These are phyloP conservation scores for Trichoderma sp. DNA, from an alignment of 2,329 filamentous ascomycete species.

Conservation along the genomic window DNA sequence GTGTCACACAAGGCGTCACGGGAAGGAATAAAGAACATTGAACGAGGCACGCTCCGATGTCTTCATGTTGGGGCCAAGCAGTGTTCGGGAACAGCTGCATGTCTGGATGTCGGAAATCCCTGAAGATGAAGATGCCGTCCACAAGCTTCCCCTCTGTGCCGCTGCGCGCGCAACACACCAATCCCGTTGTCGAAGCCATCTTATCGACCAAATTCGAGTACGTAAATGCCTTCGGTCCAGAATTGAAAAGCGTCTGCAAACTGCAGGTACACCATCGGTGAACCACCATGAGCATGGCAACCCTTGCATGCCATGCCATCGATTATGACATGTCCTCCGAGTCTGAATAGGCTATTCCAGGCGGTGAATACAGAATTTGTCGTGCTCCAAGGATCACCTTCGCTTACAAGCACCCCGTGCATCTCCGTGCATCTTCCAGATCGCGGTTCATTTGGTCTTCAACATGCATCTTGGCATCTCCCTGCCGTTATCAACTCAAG, in stretches of 20 bases:
- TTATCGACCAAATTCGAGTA: background rate
- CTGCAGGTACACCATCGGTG: slow-evolving; percentile 10
- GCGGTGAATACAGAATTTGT: slow-evolving; percentile 12
- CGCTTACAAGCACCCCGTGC: background rate
- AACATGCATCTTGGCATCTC: slow-evolving; percentile 1
- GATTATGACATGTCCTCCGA: background rate
- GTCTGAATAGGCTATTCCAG: background rate
- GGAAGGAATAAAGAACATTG: background rate
- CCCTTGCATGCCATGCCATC: background rate
- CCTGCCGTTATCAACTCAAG: background rate
- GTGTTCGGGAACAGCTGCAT: background rate
- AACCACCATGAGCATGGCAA: background rate
- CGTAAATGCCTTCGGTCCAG: background rate
- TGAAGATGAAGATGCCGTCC: background rate
- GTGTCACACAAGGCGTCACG: background rate
- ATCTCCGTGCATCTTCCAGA: slow-evolving; percentile 9
- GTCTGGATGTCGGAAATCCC: background rate
- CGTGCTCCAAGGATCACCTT: background rate
- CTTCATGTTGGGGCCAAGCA: background rate
- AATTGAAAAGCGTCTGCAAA: background rate
- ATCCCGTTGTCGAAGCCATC: background rate
- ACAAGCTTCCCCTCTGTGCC: background rate
- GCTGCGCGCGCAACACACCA: background rate
- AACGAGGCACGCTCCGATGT: background rate
- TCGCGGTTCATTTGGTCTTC: background rate